Evolutionary conservation across 257 asterid genomes (phyloP), one percentile per base, ranked within the genome.

Genomic region (Solanum virginianum): DNA sequence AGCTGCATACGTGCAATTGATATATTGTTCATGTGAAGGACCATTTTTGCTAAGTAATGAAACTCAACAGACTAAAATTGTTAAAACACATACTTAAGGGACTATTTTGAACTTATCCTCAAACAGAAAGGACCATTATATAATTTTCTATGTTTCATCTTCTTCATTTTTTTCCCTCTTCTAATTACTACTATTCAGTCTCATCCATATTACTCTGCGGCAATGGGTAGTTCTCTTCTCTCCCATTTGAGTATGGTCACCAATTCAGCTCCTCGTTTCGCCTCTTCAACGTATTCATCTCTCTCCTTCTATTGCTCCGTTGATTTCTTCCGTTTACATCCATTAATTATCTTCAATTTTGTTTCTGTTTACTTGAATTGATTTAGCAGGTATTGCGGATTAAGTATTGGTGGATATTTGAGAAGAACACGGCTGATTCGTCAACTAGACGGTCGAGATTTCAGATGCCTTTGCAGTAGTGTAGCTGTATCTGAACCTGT

Each of bases 151-250:
- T 36, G 4, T 36, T 36, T 36, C 41, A 3, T 36, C 41, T 36
- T 36, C 41, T 43, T 43, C 8, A 7, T 51, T 11, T 54, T 15
- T 45, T 45, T 5, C 57, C 81, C 81, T 45, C 80, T 45, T 12
- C n/a, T 10, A 24, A 9, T 63, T 7, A 22, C 32, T 20, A 8
- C n/a, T 8, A 8, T 26, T 45, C 80, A 53, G 49, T 83, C 75
- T 68, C 69, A 60, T 62, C 72, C 87, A 36, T 18, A 17, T 16
- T 24, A 15, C 82, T n/a, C 12, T n/a, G 36, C 85, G 41, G 90
- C 81, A 84, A 94, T 94, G 98, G 96, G 93, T 56, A 91, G 94
- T 86, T 88, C 92, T 79, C 81, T 92, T 29, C 88, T 95, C 89
- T 93, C 94, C 59, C 95, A 89, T 85, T 89, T 90, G 89, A 90